Conservation (phyloP, 106 monocot species). For the Allium sativum region DNA sequence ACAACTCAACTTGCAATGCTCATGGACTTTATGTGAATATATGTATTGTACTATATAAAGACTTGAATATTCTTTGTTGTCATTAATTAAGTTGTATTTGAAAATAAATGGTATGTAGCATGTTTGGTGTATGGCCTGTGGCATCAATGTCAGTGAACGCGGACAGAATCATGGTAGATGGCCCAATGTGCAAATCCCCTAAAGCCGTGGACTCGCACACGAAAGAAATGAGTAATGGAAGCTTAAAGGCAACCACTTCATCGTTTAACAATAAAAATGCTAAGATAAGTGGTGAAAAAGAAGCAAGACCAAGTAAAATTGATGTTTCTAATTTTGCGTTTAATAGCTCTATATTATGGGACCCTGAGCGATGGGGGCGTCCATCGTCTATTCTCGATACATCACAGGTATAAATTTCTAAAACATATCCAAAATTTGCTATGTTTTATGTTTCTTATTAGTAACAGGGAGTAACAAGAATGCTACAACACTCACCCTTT, state of each 20-base stretch:
- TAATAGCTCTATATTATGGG: conserved; percentile 76
- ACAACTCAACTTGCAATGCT: too few species aligned
- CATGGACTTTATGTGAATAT: too few species aligned
- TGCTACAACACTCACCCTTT: too few species aligned
- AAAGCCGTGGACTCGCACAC: conserved; percentile 44
- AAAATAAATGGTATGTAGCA: conserved; percentile 15
- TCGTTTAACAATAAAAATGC: neutral
- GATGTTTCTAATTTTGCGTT: conserved; percentile 57
- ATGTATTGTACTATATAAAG: too few species aligned
- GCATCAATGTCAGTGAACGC: conserved; percentile 32
- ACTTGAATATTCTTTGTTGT: neutral
- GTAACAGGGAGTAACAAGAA: too few species aligned
- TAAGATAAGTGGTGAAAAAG: neutral
- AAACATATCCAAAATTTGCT: too few species aligned
- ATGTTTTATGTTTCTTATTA: too few species aligned
- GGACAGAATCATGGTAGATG: conserved; percentile 45
- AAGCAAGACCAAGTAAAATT: conserved; percentile 12
- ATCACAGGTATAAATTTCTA: conserved; percentile 34
- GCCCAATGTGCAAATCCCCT: conserved; percentile 51
- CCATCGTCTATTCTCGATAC: conserved; percentile 27
- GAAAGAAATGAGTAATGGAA: conserved; percentile 14
- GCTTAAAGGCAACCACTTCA: neutral
- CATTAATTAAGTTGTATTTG: neutral
- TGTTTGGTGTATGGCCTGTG: conserved; percentile 56
- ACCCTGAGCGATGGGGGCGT: conserved; percentile 53